Conservation (phyloP, 2,329 filamentous ascomycete species). For the Sporothrix mexicana region DNA sequence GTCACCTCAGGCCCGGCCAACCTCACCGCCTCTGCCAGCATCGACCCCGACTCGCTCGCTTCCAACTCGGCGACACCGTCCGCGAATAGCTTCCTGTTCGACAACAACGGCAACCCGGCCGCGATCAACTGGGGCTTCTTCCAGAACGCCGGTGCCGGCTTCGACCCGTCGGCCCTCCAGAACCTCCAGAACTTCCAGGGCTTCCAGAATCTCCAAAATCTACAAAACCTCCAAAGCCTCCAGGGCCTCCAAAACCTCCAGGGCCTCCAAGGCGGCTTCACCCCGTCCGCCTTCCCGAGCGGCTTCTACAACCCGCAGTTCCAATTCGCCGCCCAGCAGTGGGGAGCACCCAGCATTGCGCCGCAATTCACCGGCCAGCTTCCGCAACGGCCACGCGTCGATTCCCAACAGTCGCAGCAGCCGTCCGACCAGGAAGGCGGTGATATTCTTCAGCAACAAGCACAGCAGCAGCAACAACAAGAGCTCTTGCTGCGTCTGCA, state of each 20-base stretch:
- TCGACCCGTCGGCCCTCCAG: constrained; percentile 43
- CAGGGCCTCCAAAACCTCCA: neutral
- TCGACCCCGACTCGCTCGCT: constrained; percentile 21
- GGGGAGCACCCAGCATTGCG: constrained; percentile 40
- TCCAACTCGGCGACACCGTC: constrained; percentile 4
- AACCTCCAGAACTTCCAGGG: neutral
- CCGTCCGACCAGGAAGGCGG: constrained; percentile 29
- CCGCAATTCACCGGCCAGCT: constrained; percentile 44
- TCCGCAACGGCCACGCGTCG: constrained; percentile 45
- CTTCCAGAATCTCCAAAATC: neutral
- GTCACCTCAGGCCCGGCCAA: constrained; percentile 19
- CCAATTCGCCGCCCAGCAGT: constrained; percentile 40
- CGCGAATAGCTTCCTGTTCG: constrained; percentile 30
- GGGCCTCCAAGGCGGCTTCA: constrained; percentile 18
- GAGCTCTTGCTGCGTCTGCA: constrained; percentile 31
- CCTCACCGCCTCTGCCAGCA: constrained; percentile 42
- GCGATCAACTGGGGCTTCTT: constrained; percentile 54
- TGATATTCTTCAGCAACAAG: constrained; percentile 45
- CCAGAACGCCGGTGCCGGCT: constrained; percentile 49
- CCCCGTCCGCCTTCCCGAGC: constrained; percentile 43
- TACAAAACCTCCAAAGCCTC: neutral
- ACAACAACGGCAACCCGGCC: constrained; percentile 40
- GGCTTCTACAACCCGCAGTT: constrained; percentile 40
- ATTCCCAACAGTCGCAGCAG: constrained; percentile 36
- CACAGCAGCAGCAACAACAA: constrained; percentile 30